Evolutionary conservation across 31 red algal species (phyloP).

Genomic region (Odonthalia washingtoniensis): DNA sequence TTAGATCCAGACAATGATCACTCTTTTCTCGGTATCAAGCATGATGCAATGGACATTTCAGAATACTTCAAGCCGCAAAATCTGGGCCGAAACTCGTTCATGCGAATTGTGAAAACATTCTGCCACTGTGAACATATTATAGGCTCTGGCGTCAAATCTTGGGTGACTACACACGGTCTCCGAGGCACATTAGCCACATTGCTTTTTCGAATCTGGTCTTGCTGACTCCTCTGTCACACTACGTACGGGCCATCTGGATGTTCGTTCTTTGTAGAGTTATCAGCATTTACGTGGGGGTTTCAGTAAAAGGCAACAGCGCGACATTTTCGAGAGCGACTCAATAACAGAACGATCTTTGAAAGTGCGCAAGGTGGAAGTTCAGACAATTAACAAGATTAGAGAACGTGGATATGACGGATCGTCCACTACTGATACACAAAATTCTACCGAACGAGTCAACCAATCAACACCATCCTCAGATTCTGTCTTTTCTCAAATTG

Average conservation of each 20-base stretch:
- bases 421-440: too few relatives aligned
- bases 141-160: not conserved
- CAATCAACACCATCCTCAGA: too few relatives aligned
- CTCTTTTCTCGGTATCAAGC: not conserved
- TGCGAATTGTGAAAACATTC: slow-evolving; percentile 7
- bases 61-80: not conserved
- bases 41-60: not conserved
- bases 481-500: too few relatives aligned
- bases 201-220: not conserved
- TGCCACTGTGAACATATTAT: not conserved
- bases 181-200: not conserved
- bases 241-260: not conserved
- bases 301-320: not conserved
- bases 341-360: too few relatives aligned
- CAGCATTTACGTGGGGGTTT: not conserved
- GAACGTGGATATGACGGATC: too few relatives aligned
- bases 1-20: not conserved
- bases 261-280: not conserved
- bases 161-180: slow-evolving; percentile 14
- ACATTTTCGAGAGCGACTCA: too few relatives aligned
- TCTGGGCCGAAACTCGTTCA: not conserved
- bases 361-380: too few relatives aligned
- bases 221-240: not conserved
- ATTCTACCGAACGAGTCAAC: too few relatives aligned
- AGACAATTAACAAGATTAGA: too few relatives aligned